These are phyloP conservation scores for Glycine tomentella DNA, from an alignment of 306 rosid species.

Conservation along the genomic window DNA sequence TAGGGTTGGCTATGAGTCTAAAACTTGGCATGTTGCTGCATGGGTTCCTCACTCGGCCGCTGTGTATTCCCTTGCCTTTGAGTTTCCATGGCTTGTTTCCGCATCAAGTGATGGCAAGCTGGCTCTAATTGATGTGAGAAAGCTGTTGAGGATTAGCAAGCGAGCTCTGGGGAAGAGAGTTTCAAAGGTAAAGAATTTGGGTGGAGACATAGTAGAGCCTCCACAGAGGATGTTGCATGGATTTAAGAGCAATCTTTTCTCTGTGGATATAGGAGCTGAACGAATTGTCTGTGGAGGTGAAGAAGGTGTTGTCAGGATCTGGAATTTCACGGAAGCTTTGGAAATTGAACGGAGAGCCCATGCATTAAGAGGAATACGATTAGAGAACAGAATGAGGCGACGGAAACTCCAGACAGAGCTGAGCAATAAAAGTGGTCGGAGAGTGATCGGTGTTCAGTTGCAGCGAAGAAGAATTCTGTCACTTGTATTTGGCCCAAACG, in stretches of 20 bases:
- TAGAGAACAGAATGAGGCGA: slow-evolving; percentile 88
- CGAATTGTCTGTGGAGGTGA: slow-evolving; percentile 97
- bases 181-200: slow-evolving; percentile 49
- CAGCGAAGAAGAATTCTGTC: slow-evolving; percentile 78
- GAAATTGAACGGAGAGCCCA: slow-evolving; percentile 73
- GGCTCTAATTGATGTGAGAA: slow-evolving; percentile 84
- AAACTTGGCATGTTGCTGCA: slow-evolving; percentile 56
- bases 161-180: slow-evolving; percentile 52
- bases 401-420: slow-evolving; percentile 70
- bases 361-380: slow-evolving; percentile 70
- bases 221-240: slow-evolving; percentile 97
- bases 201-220: slow-evolving; percentile 64
- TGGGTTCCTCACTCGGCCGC: slow-evolving; percentile 93
- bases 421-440: slow-evolving; percentile 60
- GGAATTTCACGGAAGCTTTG: slow-evolving; percentile 91
- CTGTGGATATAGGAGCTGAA: slow-evolving; percentile 84
- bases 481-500: slow-evolving; percentile 73
- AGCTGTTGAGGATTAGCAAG: slow-evolving; percentile 62
- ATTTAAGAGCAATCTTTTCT: slow-evolving; percentile 71
- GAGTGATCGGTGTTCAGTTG: slow-evolving; percentile 82
- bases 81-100: slow-evolving; percentile 98
- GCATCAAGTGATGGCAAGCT: slow-evolving; percentile 87
- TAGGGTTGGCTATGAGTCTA: slow-evolving; percentile 45
- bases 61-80: slow-evolving; percentile 86
- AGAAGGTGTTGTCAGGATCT: slow-evolving; percentile 89